Evolutionary conservation across 1,139 yeast species (phyloP), one percentile per base, ranked within the genome.

Genomic region (Meyerozyma elateridarum): DNA sequence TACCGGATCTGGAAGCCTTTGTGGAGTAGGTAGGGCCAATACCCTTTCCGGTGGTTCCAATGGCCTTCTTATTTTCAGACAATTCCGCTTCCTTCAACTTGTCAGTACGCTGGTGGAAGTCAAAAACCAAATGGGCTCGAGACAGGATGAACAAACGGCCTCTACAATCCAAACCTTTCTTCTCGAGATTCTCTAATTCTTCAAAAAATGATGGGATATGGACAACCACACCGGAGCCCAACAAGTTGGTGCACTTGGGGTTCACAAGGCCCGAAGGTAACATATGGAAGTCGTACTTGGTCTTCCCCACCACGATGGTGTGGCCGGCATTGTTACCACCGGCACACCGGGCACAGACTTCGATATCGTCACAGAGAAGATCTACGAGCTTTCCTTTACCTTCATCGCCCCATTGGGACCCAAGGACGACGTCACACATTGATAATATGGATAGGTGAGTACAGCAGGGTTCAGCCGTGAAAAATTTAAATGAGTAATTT

Each of bases 311-410:
- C 35, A 91, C 97, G 54, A 91, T 91, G 29, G 99, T 93, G 61
- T 91, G 98, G 20, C 99, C 99, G 20, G 98, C 98, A 59, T 91
- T 91, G 70, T 91, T 91, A 51, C 99, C 99, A 60, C 99, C 99
- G 55, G 88, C 96, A 64, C 97, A 89, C 60, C 99, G 78, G 25
- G 97, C 97, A 59, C 97, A 93, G 31, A 91, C 91, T 49, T 91
- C 98, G 48, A 89, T 82, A 48, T 85, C 79, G 52, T 88, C 96
- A 61, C 96, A 91, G 36, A 91, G 73, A 38, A 91, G 71, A 58
- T 91, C 98, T 35, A 91, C 98, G 38, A 91, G 74, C 63, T 93
- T 91, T 38, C 99, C 99, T 60, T 91, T 91, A 56, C 99, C 99
- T 76, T 91, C 99, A 57, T 91, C 99, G 44, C 99, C 99, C 98